Evolutionary conservation across 108 stramenopile species (phyloP).

Genomic region (Schizochytrium sp.): DNA sequence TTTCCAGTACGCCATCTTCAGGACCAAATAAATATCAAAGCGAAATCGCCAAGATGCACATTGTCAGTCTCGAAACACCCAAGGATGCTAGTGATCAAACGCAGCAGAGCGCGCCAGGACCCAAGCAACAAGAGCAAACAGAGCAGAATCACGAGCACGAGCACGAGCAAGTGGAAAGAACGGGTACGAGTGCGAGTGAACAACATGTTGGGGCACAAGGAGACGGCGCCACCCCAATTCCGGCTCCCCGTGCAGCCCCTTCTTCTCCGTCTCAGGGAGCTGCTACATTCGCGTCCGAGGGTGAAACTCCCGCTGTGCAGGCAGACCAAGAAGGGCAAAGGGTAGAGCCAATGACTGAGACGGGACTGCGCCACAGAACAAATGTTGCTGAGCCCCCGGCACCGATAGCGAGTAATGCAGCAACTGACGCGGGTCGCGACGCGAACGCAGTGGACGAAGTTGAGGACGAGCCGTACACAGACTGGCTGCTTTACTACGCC

Average conservation of each 20-base stretch:
- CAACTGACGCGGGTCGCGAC: background rate
- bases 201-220: too few species aligned
- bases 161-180: too few species aligned
- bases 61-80: background rate
- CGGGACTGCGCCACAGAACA: background rate
- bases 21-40: background rate
- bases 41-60: conserved; percentile 17
- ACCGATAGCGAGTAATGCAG: background rate
- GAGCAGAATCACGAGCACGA: too few species aligned
- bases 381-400: background rate
- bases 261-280: too few species aligned
- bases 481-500: conserved; percentile 13
- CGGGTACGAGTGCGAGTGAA: too few species aligned
- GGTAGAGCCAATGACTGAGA: too few species aligned
- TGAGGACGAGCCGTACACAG: background rate
- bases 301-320: background rate
- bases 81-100: background rate
- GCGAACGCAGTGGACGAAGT: background rate
- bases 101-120: too few species aligned
- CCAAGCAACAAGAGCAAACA: too few species aligned
- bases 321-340: background rate
- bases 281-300: background rate
- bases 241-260: too few species aligned
- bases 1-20: background rate
- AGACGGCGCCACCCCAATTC: too few species aligned